Evolutionary conservation across 352 stramenopile species (phyloP).

Genomic region (Aphanomyces astaci): DNA sequence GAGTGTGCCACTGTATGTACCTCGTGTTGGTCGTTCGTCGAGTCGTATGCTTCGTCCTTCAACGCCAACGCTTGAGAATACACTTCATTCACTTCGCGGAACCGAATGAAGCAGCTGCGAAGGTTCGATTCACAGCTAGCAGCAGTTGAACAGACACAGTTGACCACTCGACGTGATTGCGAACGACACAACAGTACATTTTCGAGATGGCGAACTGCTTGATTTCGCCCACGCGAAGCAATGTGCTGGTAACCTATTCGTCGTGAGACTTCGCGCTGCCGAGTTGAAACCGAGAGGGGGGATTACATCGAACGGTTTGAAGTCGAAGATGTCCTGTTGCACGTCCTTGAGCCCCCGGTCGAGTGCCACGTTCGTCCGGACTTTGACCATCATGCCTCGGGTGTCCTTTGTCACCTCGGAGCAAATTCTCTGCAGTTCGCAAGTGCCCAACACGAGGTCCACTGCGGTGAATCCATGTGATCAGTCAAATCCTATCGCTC

Average conservation of each 20-base stretch:
- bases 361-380: slow-evolving; percentile 63
- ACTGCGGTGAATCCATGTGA: slow-evolving; percentile 26
- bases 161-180: background rate
- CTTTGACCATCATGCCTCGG: slow-evolving; percentile 44
- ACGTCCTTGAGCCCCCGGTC: slow-evolving; percentile 45
- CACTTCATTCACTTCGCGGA: slow-evolving; percentile 70
- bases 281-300: background rate
- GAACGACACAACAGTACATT: slow-evolving; percentile 15
- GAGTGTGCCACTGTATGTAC: slow-evolving; percentile 23
- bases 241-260: background rate
- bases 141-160: background rate
- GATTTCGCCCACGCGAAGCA: slow-evolving; percentile 16
- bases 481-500: background rate
- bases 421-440: slow-evolving; percentile 68
- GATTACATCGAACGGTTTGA: slow-evolving; percentile 53
- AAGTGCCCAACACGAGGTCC: slow-evolving; percentile 54
- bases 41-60: slow-evolving; percentile 64
- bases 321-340: slow-evolving; percentile 77
- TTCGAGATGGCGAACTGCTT: slow-evolving; percentile 10
- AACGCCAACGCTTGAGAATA: slow-evolving; percentile 42
- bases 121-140: slow-evolving; percentile 58
- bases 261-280: too few species aligned
- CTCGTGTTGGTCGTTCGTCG: slow-evolving; percentile 56
- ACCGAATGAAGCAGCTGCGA: slow-evolving; percentile 51
- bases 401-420: slow-evolving; percentile 46